phyloP scores from a whole-genome alignment of 78 protist genomes.

The Emiliania huxleyi region DNA sequence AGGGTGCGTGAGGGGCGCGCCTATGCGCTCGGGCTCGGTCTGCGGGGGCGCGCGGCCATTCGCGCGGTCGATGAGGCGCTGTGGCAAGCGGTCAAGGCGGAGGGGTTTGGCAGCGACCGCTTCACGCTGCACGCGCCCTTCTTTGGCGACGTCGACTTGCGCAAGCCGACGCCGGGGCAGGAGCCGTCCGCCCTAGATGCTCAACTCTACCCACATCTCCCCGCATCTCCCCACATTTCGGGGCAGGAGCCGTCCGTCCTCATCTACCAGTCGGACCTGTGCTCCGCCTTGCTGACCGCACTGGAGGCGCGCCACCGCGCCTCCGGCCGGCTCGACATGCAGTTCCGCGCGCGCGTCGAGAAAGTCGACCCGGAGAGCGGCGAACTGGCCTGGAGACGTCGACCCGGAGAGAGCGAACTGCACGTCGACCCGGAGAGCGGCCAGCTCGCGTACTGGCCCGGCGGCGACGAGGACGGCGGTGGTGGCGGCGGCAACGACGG shows the following conservation, averaged over 20 bases:
- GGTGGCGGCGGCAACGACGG: too few relatives aligned
- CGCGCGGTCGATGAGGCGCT: neutral
- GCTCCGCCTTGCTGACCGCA: neutral
- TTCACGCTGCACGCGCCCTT: neutral
- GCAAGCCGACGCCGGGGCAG: neutral
- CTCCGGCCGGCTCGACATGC: neutral
- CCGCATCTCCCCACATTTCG: too few relatives aligned
- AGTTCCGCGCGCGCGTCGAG: too few relatives aligned
- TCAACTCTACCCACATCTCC: too few relatives aligned
- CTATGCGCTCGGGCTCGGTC: neutral
- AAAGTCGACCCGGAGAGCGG: too few relatives aligned
- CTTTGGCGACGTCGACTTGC: too few relatives aligned
- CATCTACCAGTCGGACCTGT: neutral
- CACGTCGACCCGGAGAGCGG: too few relatives aligned
- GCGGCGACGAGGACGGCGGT: too few relatives aligned
- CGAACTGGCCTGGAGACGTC: too few relatives aligned
- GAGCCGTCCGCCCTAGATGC: too few relatives aligned
- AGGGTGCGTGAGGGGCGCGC: neutral
- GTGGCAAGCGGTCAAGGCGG: neutral
- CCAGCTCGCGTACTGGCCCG: too few relatives aligned
- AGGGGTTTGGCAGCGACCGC: neutral
- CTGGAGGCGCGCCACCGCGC: neutral
- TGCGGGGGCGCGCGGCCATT: neutral
- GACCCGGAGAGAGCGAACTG: too few relatives aligned
- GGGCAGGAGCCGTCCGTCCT: neutral